A percentile compares a stretch with the other conserved stretches of the same genome.
phyloP scores from a whole-genome alignment of 139 green algal genomes.

The Limnomonas spitsbergensis region DNA sequence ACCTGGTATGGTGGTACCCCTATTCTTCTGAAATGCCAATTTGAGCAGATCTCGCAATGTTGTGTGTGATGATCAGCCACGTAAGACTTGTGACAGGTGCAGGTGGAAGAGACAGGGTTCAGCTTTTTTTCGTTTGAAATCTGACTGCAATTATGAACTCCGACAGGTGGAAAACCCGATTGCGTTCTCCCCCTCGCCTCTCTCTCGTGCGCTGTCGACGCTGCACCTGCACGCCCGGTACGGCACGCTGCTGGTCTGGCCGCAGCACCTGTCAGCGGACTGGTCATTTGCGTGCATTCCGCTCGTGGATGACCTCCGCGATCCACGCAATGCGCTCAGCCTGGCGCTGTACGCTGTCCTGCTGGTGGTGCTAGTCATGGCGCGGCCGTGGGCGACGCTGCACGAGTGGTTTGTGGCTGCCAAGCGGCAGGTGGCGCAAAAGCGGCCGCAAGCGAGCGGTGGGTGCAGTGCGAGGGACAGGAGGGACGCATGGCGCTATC shows the following conservation, averaged over 20 bases:
- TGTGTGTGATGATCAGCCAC: too few species aligned
- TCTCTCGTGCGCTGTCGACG: conserved; percentile 43
- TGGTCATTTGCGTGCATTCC: conserved; percentile 77
- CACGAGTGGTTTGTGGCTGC: conserved; percentile 1
- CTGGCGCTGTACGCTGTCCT: conserved; percentile 19
- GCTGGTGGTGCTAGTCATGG: conserved; percentile 6
- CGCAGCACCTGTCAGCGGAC: conserved; percentile 66
- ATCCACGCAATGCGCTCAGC: conserved; percentile 55
- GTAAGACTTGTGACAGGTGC: too few species aligned
- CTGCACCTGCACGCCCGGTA: conserved; percentile 69
- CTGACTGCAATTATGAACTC: neutral
- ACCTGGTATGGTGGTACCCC: too few species aligned
- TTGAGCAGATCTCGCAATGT: too few species aligned
- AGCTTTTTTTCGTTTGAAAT: too few species aligned
- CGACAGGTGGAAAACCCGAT: conserved; percentile 81
- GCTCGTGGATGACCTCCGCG: conserved; percentile 38
- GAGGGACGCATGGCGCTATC: too few species aligned
- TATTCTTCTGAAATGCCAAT: too few species aligned
- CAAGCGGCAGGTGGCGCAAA: too few species aligned
- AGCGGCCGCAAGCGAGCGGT: too few species aligned
- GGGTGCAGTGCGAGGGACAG: too few species aligned
- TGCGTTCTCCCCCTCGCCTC: conserved; percentile 45
- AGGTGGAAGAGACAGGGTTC: too few species aligned
- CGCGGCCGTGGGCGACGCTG: conserved; percentile 27
- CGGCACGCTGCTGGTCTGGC: conserved; percentile 56